Evolutionary conservation across 1,284 basidiomycete species (phyloP).

Genomic region (Puccinia hordei): DNA sequence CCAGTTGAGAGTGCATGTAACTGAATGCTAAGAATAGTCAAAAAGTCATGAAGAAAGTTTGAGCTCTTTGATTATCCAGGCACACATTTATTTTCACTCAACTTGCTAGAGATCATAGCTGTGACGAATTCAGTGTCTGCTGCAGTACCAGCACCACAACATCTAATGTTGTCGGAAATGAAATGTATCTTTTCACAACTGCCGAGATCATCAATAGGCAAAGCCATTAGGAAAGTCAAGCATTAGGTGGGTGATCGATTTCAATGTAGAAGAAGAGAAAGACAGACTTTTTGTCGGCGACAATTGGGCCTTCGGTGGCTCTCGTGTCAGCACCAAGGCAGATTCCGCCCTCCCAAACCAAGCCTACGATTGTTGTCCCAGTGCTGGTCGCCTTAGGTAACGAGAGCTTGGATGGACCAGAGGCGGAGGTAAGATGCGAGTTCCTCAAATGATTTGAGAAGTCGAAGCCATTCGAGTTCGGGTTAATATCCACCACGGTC

Average conservation of each 20-base stretch:
- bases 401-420: slow-evolving; percentile 43
- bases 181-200: slow-evolving; percentile 75
- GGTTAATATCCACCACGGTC: neutral
- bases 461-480: slow-evolving; percentile 33
- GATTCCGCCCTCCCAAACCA: slow-evolving; percentile 80
- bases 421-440: slow-evolving; percentile 31
- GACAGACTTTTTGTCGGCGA: slow-evolving; percentile 66
- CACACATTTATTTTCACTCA: slow-evolving; percentile 14
- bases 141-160: slow-evolving; percentile 97
- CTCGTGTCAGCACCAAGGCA: slow-evolving; percentile 95
- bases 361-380: slow-evolving; percentile 95
- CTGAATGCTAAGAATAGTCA: slow-evolving; percentile 70
- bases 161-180: slow-evolving; percentile 88
- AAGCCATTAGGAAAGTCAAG: slow-evolving; percentile 83
- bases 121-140: slow-evolving; percentile 89
- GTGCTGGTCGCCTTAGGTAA: slow-evolving; percentile 62
- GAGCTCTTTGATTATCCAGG: neutral
- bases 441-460: slow-evolving; percentile 49
- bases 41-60: slow-evolving; percentile 79
- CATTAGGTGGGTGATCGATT: slow-evolving; percentile 78
- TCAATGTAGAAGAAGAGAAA: neutral
- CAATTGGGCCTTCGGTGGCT: slow-evolving; percentile 90
- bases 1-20: slow-evolving; percentile 82
- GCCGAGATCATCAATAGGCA: slow-evolving; percentile 80
- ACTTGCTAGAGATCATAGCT: slow-evolving; percentile 50